Percentiles rank a stretch among this genome's conserved stretches.
Evolutionary conservation across 2,329 filamentous ascomycete genomes (phyloP).

Genomic region (Furcasterigmium furcatum): DNA sequence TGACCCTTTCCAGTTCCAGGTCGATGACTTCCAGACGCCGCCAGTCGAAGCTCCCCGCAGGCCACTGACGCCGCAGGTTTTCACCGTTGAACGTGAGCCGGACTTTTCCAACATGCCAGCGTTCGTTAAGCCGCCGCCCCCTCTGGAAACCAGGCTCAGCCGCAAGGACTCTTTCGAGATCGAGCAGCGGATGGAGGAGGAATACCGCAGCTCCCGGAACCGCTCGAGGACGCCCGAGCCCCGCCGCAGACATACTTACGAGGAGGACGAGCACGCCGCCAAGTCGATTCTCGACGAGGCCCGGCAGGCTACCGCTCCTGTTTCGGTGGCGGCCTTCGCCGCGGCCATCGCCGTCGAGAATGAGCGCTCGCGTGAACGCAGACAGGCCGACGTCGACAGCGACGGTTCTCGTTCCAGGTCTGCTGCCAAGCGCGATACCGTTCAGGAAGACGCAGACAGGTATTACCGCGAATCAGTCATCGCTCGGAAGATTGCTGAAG

Average conservation of each 20-base stretch:
- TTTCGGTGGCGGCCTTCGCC: conserved; percentile 42
- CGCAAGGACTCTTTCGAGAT: conserved; percentile 48
- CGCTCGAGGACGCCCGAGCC: conserved; percentile 16
- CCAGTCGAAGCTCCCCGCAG: conserved; percentile 30
- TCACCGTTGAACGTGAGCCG: conserved; percentile 53
- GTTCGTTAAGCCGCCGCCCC: conserved; percentile 13
- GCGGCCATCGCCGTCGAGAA: conserved; percentile 42
- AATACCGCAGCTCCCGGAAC: conserved; percentile 18
- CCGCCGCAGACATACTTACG: conserved; percentile 14
- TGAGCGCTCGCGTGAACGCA: conserved; percentile 28
- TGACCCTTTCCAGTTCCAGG: conserved; percentile 59
- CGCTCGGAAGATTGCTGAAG: conserved; percentile 49
- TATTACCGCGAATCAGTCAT: conserved; percentile 54
- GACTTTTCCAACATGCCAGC: conserved; percentile 38
- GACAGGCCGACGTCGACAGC: conserved; percentile 25
- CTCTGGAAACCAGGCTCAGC: conserved; percentile 34
- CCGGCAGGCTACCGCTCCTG: conserved; percentile 44
- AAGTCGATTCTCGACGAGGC: conserved; percentile 41
- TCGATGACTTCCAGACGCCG: conserved; percentile 50
- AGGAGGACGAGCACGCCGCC: conserved; percentile 39
- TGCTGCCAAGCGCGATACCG: conserved; percentile 32
- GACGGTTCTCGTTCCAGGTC: conserved; percentile 27
- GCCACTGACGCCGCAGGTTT: conserved; percentile 45
- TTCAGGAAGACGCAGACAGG: conserved; percentile 56
- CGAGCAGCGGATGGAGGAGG: conserved; percentile 26